These are phyloP conservation scores for Phialophora verrucosa DNA, from an alignment of 2,329 filamentous ascomycete species.

Conservation along the genomic window DNA sequence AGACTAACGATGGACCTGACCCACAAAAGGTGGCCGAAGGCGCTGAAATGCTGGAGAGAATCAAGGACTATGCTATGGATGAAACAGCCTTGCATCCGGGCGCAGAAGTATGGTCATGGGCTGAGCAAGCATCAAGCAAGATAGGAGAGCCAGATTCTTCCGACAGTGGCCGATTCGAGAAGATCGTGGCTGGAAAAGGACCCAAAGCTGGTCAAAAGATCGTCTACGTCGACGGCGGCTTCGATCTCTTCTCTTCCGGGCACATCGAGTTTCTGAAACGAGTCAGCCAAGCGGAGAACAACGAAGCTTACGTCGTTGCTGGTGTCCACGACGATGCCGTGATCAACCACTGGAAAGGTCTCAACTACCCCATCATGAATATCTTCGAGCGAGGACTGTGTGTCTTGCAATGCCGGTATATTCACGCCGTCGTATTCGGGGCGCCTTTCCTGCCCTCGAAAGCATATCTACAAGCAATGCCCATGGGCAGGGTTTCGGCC, in stretches of 20 bases:
- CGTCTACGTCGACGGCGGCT: constrained; percentile 95
- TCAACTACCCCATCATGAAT: constrained; percentile 99
- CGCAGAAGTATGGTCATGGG: constrained; percentile 85
- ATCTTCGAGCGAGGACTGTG: constrained; percentile 95
- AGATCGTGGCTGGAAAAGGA: constrained; percentile 72
- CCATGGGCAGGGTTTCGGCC: constrained; percentile 73
- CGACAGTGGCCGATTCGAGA: constrained; percentile 69
- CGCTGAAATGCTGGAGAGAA: constrained; percentile 73
- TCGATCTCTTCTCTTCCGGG: constrained; percentile 93
- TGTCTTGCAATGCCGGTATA: constrained; percentile 94
- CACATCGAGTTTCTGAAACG: constrained; percentile 92
- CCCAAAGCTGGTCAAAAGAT: constrained; percentile 80
- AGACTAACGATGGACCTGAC: constrained; percentile 72
- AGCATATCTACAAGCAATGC: constrained; percentile 75
- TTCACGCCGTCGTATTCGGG: constrained; percentile 85
- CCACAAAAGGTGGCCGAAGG: constrained; percentile 70
- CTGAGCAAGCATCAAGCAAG: constrained; percentile 47
- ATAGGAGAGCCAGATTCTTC: constrained; percentile 50
- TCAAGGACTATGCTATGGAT: constrained; percentile 86
- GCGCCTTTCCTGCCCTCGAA: constrained; percentile 86
- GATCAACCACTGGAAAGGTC: constrained; percentile 94
- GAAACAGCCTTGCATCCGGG: constrained; percentile 78
- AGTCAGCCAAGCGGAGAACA: constrained; percentile 69
- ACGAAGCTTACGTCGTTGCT: constrained; percentile 81
- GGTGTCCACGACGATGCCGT: constrained; percentile 94